phyloP scores from a whole-genome alignment of 2,329 filamentous ascomycete species.

The Alternaria burnsii region DNA sequence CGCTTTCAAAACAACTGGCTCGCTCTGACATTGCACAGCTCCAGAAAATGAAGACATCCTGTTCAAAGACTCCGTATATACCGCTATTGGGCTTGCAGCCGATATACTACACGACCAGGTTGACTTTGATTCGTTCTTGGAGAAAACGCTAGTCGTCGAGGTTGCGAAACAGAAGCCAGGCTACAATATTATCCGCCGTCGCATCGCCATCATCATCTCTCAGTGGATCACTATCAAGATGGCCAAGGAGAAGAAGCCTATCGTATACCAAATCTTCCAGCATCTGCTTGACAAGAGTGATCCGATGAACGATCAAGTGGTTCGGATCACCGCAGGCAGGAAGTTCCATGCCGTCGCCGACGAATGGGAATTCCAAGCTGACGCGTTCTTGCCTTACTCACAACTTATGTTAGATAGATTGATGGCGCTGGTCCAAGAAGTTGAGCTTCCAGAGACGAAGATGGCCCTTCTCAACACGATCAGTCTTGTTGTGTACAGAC shows the following conservation, averaged over 20 bases:
- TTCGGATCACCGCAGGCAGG: slow-evolving; percentile 87
- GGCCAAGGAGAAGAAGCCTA: slow-evolving; percentile 69
- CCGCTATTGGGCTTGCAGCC: slow-evolving; percentile 86
- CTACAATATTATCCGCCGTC: slow-evolving; percentile 84
- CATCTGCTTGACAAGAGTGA: slow-evolving; percentile 83
- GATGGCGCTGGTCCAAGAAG: slow-evolving; percentile 79
- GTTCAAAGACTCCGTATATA: slow-evolving; percentile 93
- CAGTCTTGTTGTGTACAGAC: slow-evolving; percentile 77
- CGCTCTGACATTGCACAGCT: slow-evolving; percentile 47
- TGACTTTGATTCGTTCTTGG: slow-evolving; percentile 84
- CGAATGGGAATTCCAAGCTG: slow-evolving; percentile 80
- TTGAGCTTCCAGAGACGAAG: slow-evolving; percentile 86
- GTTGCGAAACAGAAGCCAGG: slow-evolving; percentile 72
- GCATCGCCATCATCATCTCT: slow-evolving; percentile 87
- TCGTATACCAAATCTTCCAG: slow-evolving; percentile 88
- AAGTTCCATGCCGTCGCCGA: slow-evolving; percentile 83
- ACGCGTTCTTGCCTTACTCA: slow-evolving; percentile 79
- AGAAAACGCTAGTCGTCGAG: slow-evolving; percentile 78
- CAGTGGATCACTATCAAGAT: slow-evolving; percentile 88
- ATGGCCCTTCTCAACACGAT: slow-evolving; percentile 89
- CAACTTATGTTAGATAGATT: slow-evolving; percentile 75
- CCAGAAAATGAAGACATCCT: slow-evolving; percentile 73
- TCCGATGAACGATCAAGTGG: slow-evolving; percentile 85
- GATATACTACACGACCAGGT: slow-evolving; percentile 76
- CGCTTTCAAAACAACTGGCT: neutral